Conservation (phyloP, 768 basidiomycete genomes). For the Suillus bovinus region DNA sequence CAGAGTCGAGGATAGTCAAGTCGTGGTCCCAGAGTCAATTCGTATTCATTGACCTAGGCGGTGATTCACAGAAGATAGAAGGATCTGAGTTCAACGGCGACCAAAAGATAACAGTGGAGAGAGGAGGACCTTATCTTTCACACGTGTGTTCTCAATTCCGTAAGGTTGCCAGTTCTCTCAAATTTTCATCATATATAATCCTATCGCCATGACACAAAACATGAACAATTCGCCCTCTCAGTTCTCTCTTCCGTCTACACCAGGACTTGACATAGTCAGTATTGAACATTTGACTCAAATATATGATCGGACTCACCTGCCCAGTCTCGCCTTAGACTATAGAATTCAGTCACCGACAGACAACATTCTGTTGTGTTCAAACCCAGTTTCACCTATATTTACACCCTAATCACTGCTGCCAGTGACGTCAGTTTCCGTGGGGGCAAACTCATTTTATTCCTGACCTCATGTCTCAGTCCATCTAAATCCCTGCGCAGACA, state of each 20-base stretch:
- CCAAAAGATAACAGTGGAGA: neutral
- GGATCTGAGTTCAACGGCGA: neutral
- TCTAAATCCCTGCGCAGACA: neutral
- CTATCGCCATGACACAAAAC: neutral
- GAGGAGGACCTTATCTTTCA: constrained; percentile 6
- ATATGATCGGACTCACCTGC: neutral
- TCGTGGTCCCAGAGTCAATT: no score
- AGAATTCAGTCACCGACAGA: neutral
- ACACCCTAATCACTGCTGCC: neutral
- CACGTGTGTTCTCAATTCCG: neutral
- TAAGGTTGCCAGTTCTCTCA: neutral
- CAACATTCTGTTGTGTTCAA: neutral
- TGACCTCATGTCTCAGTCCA: neutral
- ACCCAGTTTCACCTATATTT: neutral
- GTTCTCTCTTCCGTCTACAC: no score
- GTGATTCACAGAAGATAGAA: no score
- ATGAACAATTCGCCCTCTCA: no score
- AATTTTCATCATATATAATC: constrained; percentile 5
- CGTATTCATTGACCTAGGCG: no score
- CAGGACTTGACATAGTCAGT: neutral
- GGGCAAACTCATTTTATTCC: neutral
- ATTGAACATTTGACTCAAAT: neutral
- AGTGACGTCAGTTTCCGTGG: constrained; percentile 5
- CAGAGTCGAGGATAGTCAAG: no score
- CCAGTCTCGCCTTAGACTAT: neutral